Evolutionary conservation across 2,329 filamentous ascomycete genomes (phyloP).

Genomic region (Pyrenochaeta sp.): DNA sequence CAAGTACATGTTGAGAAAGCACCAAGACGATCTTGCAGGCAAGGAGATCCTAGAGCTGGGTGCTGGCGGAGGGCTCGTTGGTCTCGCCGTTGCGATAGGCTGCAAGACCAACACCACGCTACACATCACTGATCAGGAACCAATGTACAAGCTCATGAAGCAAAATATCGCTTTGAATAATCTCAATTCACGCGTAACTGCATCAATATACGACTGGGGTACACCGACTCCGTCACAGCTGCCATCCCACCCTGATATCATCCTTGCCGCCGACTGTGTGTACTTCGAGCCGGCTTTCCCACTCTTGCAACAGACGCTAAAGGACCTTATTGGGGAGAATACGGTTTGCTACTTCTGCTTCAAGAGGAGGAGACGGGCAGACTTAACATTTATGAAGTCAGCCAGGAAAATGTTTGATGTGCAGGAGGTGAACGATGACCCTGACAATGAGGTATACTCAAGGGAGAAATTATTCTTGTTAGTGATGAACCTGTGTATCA

Average conservation of each 20-base stretch:
- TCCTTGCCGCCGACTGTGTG: slow-evolving; percentile 95
- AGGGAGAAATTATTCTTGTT: slow-evolving; percentile 62
- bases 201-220: slow-evolving; percentile 82
- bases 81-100: slow-evolving; percentile 66
- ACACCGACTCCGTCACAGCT: slow-evolving; percentile 50
- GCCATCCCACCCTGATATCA: slow-evolving; percentile 73
- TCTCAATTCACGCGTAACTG: slow-evolving; percentile 69
- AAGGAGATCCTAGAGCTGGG: slow-evolving; percentile 90
- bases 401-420: slow-evolving; percentile 60
- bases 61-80: slow-evolving; percentile 89
- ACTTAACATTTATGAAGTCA: slow-evolving; percentile 62
- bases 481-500: slow-evolving; percentile 15
- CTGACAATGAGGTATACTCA: slow-evolving; percentile 54
- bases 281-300: slow-evolving; percentile 98
- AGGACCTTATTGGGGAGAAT: slow-evolving; percentile 71
- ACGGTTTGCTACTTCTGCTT: slow-evolving; percentile 88
- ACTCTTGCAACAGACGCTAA: slow-evolving; percentile 79
- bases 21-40: slow-evolving; percentile 67
- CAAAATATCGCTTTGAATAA: slow-evolving; percentile 86
- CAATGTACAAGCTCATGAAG: slow-evolving; percentile 86
- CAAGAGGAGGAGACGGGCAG: slow-evolving; percentile 84
- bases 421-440: slow-evolving; percentile 58
- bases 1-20: slow-evolving; percentile 83
- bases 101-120: slow-evolving; percentile 67
- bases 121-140: slow-evolving; percentile 84